phyloP scores from a whole-genome alignment of 2,329 filamentous ascomycete genomes.

The Thermothelomyces thermophilus region DNA sequence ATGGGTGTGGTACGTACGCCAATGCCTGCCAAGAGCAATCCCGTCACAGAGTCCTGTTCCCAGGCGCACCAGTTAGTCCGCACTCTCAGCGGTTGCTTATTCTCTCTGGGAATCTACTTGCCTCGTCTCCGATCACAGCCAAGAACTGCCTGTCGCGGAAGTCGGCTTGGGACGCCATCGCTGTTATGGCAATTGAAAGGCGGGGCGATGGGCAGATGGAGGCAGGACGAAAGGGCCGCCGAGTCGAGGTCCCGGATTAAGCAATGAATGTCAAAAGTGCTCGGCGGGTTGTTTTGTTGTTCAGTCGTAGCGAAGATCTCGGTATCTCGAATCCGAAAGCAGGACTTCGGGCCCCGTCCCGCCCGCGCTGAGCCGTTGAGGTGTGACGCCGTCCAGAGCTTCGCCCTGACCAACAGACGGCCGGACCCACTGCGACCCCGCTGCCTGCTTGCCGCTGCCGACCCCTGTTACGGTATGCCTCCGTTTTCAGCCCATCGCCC shows the following conservation, averaged over 20 bases:
- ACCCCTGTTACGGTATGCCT: conserved; percentile 4
- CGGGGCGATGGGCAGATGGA: not conserved
- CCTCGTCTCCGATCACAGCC: conserved; percentile 97
- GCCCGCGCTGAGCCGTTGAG: not conserved
- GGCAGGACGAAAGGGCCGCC: not conserved
- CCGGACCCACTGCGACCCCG: not conserved
- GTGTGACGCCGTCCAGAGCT: conserved; percentile 8
- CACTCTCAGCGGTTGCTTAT: not conserved
- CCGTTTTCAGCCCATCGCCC: conserved; percentile 3
- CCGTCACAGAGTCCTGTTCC: conserved; percentile 87
- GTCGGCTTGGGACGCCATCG: conserved; percentile 48
- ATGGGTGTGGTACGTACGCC: conserved; percentile 53
- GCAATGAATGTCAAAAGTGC: not conserved
- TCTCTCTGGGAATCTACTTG: conserved; percentile 31
- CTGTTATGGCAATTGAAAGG: conserved; percentile 15
- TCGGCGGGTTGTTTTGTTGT: not conserved
- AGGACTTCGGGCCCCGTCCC: not conserved
- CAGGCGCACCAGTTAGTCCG: conserved; percentile 18
- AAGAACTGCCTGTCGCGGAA: conserved; percentile 89
- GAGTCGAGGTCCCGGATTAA: no score
- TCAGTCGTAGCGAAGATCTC: not conserved
- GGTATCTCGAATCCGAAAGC: not conserved
- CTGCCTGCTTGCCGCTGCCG: conserved; percentile 3
- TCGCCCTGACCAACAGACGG: conserved; percentile 6
- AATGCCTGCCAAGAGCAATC: conserved; percentile 88